These are phyloP conservation scores for Brassica napus DNA, from an alignment of 345 rosid species.

Conservation along the genomic window DNA sequence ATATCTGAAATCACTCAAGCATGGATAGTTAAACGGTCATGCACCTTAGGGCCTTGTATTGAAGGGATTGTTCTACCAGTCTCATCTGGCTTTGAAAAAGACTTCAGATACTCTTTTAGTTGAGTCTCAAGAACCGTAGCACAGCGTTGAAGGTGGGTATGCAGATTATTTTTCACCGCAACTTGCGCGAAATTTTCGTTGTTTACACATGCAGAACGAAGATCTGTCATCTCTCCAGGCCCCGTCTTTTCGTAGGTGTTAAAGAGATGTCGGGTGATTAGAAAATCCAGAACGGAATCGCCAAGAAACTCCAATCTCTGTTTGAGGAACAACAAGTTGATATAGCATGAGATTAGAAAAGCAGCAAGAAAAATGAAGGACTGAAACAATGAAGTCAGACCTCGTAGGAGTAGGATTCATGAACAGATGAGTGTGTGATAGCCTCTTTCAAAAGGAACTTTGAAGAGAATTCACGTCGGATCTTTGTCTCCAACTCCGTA, in stretches of 20 bases:
- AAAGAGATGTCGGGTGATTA: constrained; percentile 78
- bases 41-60: constrained; percentile 75
- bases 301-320: constrained; percentile 99
- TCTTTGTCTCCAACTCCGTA: constrained; percentile 56
- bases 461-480: constrained; percentile 55
- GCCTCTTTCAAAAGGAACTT: constrained; percentile 86
- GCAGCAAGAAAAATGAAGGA: background rate
- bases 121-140: constrained; percentile 53
- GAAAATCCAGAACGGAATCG: constrained; percentile 79
- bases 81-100: constrained; percentile 45
- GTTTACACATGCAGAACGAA: constrained; percentile 83
- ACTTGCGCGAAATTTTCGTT: constrained; percentile 86
- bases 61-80: constrained; percentile 40
- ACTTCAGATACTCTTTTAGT: constrained; percentile 55
- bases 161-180: constrained; percentile 55
- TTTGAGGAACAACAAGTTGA: constrained; percentile 11
- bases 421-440: constrained; percentile 63
- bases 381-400: constrained; percentile 39
- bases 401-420: constrained; percentile 66
- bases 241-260: constrained; percentile 57
- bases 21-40: background rate
- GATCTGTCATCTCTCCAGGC: constrained; percentile 89
- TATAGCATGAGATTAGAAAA: constrained; percentile 9
- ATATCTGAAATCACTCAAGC: background rate
- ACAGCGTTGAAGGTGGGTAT: constrained; percentile 63